Evolutionary conservation across 768 basidiomycete genomes (phyloP).

Genomic region (Xerocomellus amylosporus): DNA sequence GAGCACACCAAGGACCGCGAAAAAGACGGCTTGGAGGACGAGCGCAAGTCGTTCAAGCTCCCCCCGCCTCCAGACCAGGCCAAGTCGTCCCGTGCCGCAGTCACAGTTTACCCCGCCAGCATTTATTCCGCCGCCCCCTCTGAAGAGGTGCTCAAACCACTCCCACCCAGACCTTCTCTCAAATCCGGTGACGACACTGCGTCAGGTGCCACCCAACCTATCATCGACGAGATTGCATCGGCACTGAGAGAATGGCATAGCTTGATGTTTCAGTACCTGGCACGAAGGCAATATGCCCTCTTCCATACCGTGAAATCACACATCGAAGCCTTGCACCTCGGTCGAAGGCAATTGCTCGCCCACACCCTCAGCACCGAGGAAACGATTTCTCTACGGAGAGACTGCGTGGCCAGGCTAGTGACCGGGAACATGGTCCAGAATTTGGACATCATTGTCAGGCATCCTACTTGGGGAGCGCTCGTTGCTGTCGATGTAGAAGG

Average conservation of each 20-base stretch:
- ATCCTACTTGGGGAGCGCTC: conserved; percentile 86
- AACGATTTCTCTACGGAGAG: conserved; percentile 72
- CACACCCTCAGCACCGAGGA: conserved; percentile 88
- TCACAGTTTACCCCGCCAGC: conserved; percentile 72
- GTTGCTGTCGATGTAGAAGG: conserved; percentile 89
- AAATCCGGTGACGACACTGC: conserved; percentile 93
- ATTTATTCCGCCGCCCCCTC: conserved; percentile 71
- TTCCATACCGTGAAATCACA: conserved; percentile 86
- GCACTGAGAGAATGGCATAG: conserved; percentile 95
- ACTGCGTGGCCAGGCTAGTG: conserved; percentile 86
- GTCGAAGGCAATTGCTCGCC: conserved; percentile 86
- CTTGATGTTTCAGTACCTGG: conserved; percentile 88
- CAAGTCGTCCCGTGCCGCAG: conserved; percentile 65
- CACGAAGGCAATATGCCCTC: conserved; percentile 82
- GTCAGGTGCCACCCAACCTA: conserved; percentile 78
- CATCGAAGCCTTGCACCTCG: conserved; percentile 87
- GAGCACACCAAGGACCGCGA: conserved; percentile 45
- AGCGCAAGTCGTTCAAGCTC: conserved; percentile 66
- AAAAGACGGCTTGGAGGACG: conserved; percentile 61
- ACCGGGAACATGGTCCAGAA: conserved; percentile 89
- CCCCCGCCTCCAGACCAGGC: conserved; percentile 74
- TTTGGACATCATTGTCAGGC: conserved; percentile 93
- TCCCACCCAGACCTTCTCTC: conserved; percentile 89
- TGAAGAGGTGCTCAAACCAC: conserved; percentile 64
- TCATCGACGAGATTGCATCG: conserved; percentile 96